phyloP scores from a whole-genome alignment of 768 basidiomycete genomes.

The Xanthoconium purpureum region DNA sequence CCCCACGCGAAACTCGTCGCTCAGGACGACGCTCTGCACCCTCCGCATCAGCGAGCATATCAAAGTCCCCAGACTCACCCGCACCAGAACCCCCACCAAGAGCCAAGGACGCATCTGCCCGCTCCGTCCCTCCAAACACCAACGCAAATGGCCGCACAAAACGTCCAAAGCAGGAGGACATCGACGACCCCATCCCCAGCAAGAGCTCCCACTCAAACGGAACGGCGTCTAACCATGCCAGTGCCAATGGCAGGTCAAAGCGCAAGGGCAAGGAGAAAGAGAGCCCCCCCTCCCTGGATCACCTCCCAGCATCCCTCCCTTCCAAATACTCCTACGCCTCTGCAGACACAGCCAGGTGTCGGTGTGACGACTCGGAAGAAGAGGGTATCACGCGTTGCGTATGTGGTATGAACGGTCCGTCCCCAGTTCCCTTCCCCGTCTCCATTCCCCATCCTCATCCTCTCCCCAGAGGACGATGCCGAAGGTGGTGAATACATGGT shows the following conservation, averaged over 20 bases:
- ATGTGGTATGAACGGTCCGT: constrained; percentile 76
- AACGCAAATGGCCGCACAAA: constrained; percentile 46
- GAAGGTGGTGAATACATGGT: constrained; percentile 96
- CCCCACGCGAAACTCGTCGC: constrained; percentile 73
- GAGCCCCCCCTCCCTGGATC: constrained; percentile 36
- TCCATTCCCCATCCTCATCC: constrained; percentile 25
- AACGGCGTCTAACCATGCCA: constrained; percentile 27
- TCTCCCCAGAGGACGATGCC: constrained; percentile 61
- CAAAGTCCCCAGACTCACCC: constrained; percentile 73
- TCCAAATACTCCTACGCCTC: constrained; percentile 29
- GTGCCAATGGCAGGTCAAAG: constrained; percentile 45
- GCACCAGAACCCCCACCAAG: constrained; percentile 43
- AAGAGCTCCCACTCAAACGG: constrained; percentile 43
- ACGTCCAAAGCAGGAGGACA: constrained; percentile 71
- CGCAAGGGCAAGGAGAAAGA: constrained; percentile 70
- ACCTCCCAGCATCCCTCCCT: constrained; percentile 26
- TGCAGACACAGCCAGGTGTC: constrained; percentile 36
- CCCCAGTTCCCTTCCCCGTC: constrained; percentile 7
- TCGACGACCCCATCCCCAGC: constrained; percentile 52
- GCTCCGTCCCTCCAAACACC: constrained; percentile 39
- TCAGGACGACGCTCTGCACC: constrained; percentile 72
- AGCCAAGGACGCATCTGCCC: constrained; percentile 40
- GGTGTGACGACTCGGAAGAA: constrained; percentile 48
- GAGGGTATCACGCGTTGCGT: constrained; percentile 75
- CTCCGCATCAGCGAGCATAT: constrained; percentile 61